Base-by-base conservation (phyloP, 2,329 filamentous ascomycete genomes). In the Fusarium sp. region DNA sequence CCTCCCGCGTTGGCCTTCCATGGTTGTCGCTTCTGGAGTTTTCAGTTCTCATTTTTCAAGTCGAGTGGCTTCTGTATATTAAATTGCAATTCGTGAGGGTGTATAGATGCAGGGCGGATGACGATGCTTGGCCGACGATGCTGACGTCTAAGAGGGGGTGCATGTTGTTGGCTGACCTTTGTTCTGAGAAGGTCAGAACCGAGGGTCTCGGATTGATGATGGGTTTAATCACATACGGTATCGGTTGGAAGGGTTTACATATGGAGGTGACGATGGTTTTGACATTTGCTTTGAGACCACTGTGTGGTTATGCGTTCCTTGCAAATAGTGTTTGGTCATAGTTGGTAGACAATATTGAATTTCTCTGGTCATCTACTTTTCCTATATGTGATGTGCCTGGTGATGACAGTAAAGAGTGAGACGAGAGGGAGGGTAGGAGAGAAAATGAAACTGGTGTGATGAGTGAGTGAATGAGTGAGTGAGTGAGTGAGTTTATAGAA, bases 11-110 rank as follows among this genome's bases (percentile, higher is more conserved):
- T 60, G 14, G 60, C 38, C 70, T 54, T 50, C 38, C 20, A 57
- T 62, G 20, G 22, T 58, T 27, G 37, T 25, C 33, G 35, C 50
- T 61, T 63, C 20, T 33, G 11, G 47, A 68, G 61, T 38, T 63
- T 52, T 14, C 43, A 43, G 11, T 35, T 43, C 45, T 56, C 32
- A 11, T 27, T 30, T 47, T 47, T 35, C 33, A 40, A 45, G 65
- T 38, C 56, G 37, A 61, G 35, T 62, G 45, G 61, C 61, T 68
- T 56, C 68, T 69, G 71, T 74, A 74, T 74, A 74, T 74, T 74
- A 74, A 72, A 72, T 54, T 72, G 62, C 61, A 54, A 66, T 30
- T 27, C 22, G 54, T 61, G 35, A 43, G 38, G 54, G n/a, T 45
- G 43, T n/a, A 58, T 62, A n/a, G 52, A 70, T 58, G 30, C 14